These are phyloP conservation scores for Auricularia heimuer DNA, from an alignment of 768 basidiomycete genomes.

Conservation along the genomic window DNA sequence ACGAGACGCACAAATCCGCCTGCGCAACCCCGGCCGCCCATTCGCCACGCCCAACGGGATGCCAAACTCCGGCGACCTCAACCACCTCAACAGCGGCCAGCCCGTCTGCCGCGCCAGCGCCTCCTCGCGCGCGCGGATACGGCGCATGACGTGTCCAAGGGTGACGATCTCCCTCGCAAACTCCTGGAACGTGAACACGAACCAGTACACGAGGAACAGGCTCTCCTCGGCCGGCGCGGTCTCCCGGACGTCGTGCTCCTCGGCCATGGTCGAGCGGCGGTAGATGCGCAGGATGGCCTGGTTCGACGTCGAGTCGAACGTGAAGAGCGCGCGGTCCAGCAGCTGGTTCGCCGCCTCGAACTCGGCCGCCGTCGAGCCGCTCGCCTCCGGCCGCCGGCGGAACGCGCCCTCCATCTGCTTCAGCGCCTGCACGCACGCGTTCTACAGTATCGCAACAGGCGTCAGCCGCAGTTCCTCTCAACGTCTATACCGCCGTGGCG, in stretches of 20 bases:
- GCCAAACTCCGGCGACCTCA: not conserved
- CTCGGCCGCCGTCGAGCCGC: slow-evolving; percentile 31
- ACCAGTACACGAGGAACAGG: slow-evolving; percentile 90
- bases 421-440: slow-evolving; percentile 49
- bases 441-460: slow-evolving; percentile 27
- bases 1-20: slow-evolving; percentile 14
- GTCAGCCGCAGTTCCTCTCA: not conserved
- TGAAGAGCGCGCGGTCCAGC: slow-evolving; percentile 58
- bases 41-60: not conserved
- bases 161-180: slow-evolving; percentile 76
- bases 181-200: slow-evolving; percentile 93
- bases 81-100: not conserved
- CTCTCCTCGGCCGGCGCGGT: slow-evolving; percentile 57
- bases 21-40: slow-evolving; percentile 1
- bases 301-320: slow-evolving; percentile 77
- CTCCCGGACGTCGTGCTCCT: slow-evolving; percentile 16
- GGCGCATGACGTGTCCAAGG: slow-evolving; percentile 74
- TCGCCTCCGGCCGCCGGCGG: slow-evolving; percentile 20
- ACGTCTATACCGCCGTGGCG: no score
- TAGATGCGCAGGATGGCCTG: slow-evolving; percentile 74
- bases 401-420: slow-evolving; percentile 59
- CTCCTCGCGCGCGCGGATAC: slow-evolving; percentile 60
- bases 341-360: slow-evolving; percentile 54
- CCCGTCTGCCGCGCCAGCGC: slow-evolving; percentile 17
- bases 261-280: slow-evolving; percentile 35